phyloP scores from a whole-genome alignment of 129 eudicot species.

The Mikania micrantha region DNA sequence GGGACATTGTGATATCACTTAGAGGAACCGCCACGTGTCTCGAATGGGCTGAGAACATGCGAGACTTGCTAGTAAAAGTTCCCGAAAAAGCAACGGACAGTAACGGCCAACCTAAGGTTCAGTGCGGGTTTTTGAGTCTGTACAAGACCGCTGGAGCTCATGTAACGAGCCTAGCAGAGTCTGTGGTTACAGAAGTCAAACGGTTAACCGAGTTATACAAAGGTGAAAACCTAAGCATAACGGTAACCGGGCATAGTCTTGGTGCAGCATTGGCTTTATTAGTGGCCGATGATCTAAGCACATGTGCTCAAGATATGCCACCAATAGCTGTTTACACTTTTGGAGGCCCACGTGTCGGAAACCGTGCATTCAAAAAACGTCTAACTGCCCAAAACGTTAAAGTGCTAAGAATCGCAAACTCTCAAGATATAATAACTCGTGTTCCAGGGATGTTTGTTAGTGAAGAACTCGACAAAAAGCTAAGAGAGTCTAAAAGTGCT shows the following conservation, averaged over 20 bases:
- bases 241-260: conserved; percentile 88
- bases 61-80: conserved; percentile 49
- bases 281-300: conserved; percentile 68
- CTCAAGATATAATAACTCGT: conserved; percentile 73
- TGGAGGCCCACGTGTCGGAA: conserved; percentile 95
- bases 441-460: conserved; percentile 96
- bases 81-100: conserved; percentile 20
- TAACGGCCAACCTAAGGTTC: conserved; percentile 52
- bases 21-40: conserved; percentile 94
- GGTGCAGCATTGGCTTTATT: conserved; percentile 94
- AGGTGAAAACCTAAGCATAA: conserved; percentile 70
- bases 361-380: conserved; percentile 56
- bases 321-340: conserved; percentile 87
- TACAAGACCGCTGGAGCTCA: conserved; percentile 60
- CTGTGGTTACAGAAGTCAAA: conserved; percentile 52
- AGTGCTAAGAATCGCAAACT: conserved; percentile 64
- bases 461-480: conserved; percentile 63
- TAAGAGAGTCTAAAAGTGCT: conserved; percentile 36
- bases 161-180: conserved; percentile 60
- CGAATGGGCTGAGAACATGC: conserved; percentile 81
- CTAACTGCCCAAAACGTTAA: conserved; percentile 49
- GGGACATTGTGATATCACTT: conserved; percentile 83
- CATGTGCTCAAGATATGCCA: conserved; percentile 41
- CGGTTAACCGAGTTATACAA: conserved; percentile 56
- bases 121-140: conserved; percentile 73